Evolutionary conservation across 2,329 filamentous ascomycete species (phyloP), one percentile per base, ranked within the genome.

Genomic region (Elsinoe australis): DNA sequence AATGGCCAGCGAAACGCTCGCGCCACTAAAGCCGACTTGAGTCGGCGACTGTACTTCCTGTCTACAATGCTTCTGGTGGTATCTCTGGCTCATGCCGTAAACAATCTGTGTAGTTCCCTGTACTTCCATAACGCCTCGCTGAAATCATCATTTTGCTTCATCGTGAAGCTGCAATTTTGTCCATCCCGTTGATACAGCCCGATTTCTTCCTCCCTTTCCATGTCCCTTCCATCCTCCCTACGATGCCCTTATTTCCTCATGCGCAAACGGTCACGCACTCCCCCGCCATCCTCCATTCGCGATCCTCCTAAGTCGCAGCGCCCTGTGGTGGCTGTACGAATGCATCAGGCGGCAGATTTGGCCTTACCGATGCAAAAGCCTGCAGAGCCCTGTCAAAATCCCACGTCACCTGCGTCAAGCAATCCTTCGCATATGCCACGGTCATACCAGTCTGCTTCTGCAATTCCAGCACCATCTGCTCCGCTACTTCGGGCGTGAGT

Each of bases 401-500:
- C 87, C 88, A 96, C 29, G 75, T 77, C 49, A 83, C 86, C 51
- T 88, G 80, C 2, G 79, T 74, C 12, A 96, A 72, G 58, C 90
- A 95, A 72, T 94, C 77, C 56, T 82, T 77, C 1, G 88, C 84
- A 62, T 85, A 94, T 51, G 85, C 73, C 7, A 81, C 67, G 6
- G 79, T 92, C 80, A 98, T 87, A 50, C 81, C 79, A 1, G 89
- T 95, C 58, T 80, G 80, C 54, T 79, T 80, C 54, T 80, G 83
- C 46, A 95, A 74, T 61, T 92, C 82, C 15, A 71, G 57, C 17
- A 80, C 70, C 60, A 94, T 72, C 68, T 88, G 79, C 54, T 61
- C 59, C 17, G 58, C 61, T 14, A 61, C 36, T 36, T 59, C 57
- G n/a, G 60, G 49, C 2, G 58, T 58, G n/a, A 63, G 31, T 22